phyloP scores from a whole-genome alignment of 805 yeast genomes.

The Candida verbasci region DNA sequence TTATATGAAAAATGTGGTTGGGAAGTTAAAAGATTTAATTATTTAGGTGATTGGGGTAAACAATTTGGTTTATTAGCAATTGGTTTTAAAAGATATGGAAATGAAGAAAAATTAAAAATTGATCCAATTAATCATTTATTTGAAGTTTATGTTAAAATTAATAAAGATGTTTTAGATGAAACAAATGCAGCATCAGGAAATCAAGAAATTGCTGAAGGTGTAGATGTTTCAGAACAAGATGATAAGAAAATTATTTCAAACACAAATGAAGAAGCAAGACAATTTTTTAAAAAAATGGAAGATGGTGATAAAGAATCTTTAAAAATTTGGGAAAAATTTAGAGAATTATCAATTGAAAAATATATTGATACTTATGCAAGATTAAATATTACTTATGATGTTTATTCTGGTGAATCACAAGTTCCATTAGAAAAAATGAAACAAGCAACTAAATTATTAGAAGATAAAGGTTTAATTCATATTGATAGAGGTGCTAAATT shows the following conservation, averaged over 20 bases:
- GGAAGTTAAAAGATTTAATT: constrained; percentile 89
- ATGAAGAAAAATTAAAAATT: constrained; percentile 58
- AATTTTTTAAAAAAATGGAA: constrained; percentile 86
- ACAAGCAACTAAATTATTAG: constrained; percentile 56
- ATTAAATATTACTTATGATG: constrained; percentile 82
- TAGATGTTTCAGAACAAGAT: constrained; percentile 7
- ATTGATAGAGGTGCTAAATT: constrained; percentile 90
- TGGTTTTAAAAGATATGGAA: constrained; percentile 84
- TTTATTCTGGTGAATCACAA: constrained; percentile 94
- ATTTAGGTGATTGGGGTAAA: constrained; percentile 99
- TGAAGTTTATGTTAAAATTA: constrained; percentile 86
- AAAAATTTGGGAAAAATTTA: constrained; percentile 77
- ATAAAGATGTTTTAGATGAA: constrained; percentile 68
- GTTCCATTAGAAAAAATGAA: constrained; percentile 72
- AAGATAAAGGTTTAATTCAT: constrained; percentile 64
- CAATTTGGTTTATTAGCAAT: constrained; percentile 96
- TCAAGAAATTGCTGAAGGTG: constrained; percentile 1
- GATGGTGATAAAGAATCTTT: constrained; percentile 83
- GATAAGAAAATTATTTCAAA: constrained; percentile 12
- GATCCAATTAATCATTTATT: constrained; percentile 95
- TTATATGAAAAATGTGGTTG: constrained; percentile 88
- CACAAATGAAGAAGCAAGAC: constrained; percentile 82
- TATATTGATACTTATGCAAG: constrained; percentile 88
- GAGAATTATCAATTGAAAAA: constrained; percentile 84
- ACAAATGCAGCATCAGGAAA: constrained; percentile 39